A percentile compares a stretch with the other conserved stretches of the same genome.
Evolutionary conservation across 106 monocot genomes (phyloP).

Genomic region (Posidonia australis): DNA sequence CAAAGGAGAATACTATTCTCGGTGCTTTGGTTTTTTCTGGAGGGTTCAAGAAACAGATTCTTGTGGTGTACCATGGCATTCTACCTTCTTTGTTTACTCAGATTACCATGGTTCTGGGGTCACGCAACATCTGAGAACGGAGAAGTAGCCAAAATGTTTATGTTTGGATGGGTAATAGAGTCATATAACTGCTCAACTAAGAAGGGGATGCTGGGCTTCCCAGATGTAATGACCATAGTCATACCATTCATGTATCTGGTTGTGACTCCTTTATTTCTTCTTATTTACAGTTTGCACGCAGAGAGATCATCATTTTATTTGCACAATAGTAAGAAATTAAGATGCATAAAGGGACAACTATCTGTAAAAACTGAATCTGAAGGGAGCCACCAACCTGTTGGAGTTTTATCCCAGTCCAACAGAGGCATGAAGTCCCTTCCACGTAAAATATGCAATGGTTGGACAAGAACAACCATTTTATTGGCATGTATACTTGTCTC

Average conservation of each 20-base stretch:
- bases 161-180: slow-evolving; percentile 52
- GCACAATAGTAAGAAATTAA: slow-evolving; percentile 11
- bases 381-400: neutral
- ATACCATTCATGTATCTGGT: slow-evolving; percentile 81
- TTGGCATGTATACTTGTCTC: slow-evolving; percentile 25
- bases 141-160: slow-evolving; percentile 39
- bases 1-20: slow-evolving; percentile 25
- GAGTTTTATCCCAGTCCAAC: neutral
- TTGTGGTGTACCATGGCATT: slow-evolving; percentile 48
- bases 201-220: slow-evolving; percentile 24
- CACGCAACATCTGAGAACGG: slow-evolving; percentile 54
- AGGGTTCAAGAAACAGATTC: slow-evolving; percentile 54
- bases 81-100: slow-evolving; percentile 47
- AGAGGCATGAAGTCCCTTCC: neutral
- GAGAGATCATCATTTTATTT: slow-evolving; percentile 37
- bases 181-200: neutral
- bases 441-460: slow-evolving; percentile 9
- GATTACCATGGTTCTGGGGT: slow-evolving; percentile 79
- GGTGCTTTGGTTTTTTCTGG: slow-evolving; percentile 48
- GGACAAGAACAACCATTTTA: slow-evolving; percentile 31
- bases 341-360: neutral
- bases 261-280: slow-evolving; percentile 44
- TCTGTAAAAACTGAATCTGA: slow-evolving; percentile 1
- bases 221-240: slow-evolving; percentile 50
- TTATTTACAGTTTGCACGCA: slow-evolving; percentile 47